A percentile compares a stretch with the other conserved stretches of the same genome.
Evolutionary conservation across 768 basidiomycete genomes (phyloP).

Genomic region (Naganishia antarctica): DNA sequence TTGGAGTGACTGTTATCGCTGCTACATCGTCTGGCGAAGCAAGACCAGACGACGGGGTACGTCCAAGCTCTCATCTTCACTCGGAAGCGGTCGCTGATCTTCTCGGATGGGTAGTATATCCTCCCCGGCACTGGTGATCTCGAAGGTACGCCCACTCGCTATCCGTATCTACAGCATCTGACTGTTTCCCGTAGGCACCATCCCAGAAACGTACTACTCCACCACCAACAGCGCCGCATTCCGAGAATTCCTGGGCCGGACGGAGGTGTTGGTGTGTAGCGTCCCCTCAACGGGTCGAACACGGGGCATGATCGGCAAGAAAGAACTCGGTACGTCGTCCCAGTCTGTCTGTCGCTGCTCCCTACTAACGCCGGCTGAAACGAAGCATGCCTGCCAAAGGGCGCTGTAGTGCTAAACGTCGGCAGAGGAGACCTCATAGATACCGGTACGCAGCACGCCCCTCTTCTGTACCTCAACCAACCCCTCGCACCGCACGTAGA

Average conservation of each 20-base stretch:
- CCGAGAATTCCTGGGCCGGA: constrained; percentile 36
- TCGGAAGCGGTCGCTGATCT: background rate
- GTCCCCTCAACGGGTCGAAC: constrained; percentile 42
- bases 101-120: constrained; percentile 42
- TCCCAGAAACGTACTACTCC: constrained; percentile 42
- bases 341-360: constrained; percentile 23
- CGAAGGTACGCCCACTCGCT: constrained; percentile 35
- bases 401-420: constrained; percentile 48
- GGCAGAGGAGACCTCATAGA: constrained; percentile 49
- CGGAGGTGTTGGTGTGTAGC: constrained; percentile 42
- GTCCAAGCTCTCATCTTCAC: constrained; percentile 1
- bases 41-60: constrained; percentile 39
- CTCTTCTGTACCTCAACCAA: background rate
- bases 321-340: constrained; percentile 40
- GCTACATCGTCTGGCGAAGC: constrained; percentile 45
- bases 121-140: constrained; percentile 46
- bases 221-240: constrained; percentile 35
- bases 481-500: constrained; percentile 31
- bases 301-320: constrained; percentile 34
- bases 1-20: constrained; percentile 44
- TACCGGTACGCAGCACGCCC: constrained; percentile 35
- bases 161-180: background rate
- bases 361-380: background rate
- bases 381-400: constrained; percentile 38
- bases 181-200: constrained; percentile 33